A percentile compares a stretch with the other conserved stretches of the same genome.
Conservation (phyloP, 2,329 filamentous ascomycete genomes). For the Tolypocladium paradoxum region DNA sequence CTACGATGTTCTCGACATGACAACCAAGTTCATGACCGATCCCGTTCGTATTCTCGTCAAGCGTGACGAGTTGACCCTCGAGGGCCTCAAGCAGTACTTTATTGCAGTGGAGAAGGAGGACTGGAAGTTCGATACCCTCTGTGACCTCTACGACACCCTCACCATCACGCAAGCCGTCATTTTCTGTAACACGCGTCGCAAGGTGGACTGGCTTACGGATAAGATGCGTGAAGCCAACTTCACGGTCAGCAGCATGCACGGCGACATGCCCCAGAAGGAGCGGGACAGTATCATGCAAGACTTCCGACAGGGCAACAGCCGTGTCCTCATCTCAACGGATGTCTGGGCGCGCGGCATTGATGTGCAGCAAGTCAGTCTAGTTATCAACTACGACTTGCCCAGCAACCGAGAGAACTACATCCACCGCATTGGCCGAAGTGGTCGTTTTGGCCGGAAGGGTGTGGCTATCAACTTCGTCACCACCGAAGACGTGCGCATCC, state of each 20-base stretch:
- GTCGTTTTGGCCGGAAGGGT: slow-evolving; percentile 93
- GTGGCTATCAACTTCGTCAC: slow-evolving; percentile 99
- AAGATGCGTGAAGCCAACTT: slow-evolving; percentile 99
- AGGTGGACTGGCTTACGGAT: slow-evolving; percentile 98
- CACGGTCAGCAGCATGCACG: slow-evolving; percentile 97
- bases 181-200: slow-evolving; percentile 97
- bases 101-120: slow-evolving; percentile 99
- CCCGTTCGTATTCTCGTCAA: slow-evolving; percentile 94
- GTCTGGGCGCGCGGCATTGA: slow-evolving; percentile 98
- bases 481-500: slow-evolving; percentile 91
- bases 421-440: slow-evolving; percentile 91
- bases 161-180: slow-evolving; percentile 99
- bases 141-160: slow-evolving; percentile 95
- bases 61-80: slow-evolving; percentile 95
- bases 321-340: slow-evolving; percentile 93
- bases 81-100: slow-evolving; percentile 97
- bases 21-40: slow-evolving; percentile 99
- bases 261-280: slow-evolving; percentile 98
- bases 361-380: slow-evolving; percentile 93
- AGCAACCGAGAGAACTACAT: slow-evolving; percentile 99
- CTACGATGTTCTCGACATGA: slow-evolving; percentile 98
- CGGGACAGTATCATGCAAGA: slow-evolving; percentile 99
- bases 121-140: slow-evolving; percentile 98
- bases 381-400: slow-evolving; percentile 98
- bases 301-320: slow-evolving; percentile 91